Evolutionary conservation across 169 alveolate species (phyloP), one percentile per base, ranked within the genome.

Genomic region (Ichthyophthirius multifiliis): DNA sequence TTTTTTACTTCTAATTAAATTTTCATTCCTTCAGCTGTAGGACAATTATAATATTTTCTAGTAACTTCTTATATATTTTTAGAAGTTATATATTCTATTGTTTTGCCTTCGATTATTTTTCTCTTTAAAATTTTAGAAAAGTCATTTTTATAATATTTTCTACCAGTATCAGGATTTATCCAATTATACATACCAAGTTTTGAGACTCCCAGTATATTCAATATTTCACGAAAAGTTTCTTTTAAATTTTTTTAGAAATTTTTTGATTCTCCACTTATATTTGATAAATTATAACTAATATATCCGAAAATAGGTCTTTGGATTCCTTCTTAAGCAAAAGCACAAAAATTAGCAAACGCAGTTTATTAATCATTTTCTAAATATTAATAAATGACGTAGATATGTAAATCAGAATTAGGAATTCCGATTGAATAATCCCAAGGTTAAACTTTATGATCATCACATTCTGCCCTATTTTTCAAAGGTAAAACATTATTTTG

Each of bases 21-120:
- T 16, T 48, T 79, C 18, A 85, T 73, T 34, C 92, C 94, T 43
- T 34, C 62, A 18, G 83, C 23, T 34, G 44, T 32, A 0, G 65
- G 43, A 44, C 94, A 89, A 16, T 62, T 74, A 44, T 76, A 85
- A 63, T 83, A 75, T 27, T 75, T 47, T 75, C 83, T 83, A 0
- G 88, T 84, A 20, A 18, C 15, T 44, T 46, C 79, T 12, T 75
- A 7, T 0, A 89, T 84, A 30, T 83, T 80, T 4, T 84, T 65
- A 5, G 89, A 43, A 30, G 75, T 67, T 7, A 88, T 18, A 23
- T 41, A 20, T 13, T 23, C 31, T 2, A 23, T 74, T 20, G 32
- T 43, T 62, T 12, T 16, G 7, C 23, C 65, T 16, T 27, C 0
- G 0, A 34, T 0, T n/a, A 16, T 20, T 27, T 55, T 55, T 55